A percentile compares a stretch with the other conserved stretches of the same genome.
These are phyloP conservation scores for Senna tora DNA, from an alignment of 306 rosid genomes.

Conservation along the genomic window DNA sequence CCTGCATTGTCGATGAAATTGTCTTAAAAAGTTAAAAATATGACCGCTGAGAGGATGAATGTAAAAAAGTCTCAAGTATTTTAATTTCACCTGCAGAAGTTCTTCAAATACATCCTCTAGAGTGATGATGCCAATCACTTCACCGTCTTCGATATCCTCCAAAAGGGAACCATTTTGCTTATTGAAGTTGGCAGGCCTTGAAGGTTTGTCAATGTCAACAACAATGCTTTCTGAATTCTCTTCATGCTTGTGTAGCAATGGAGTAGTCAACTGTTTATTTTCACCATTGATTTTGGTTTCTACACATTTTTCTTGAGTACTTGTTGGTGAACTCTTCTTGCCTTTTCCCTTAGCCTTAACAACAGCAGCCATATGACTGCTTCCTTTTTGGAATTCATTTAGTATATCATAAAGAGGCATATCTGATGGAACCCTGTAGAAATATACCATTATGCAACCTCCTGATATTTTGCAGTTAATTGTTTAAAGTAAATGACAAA, in stretches of 20 bases:
- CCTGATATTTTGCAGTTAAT: slow-evolving; percentile 26
- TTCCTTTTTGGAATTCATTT: slow-evolving; percentile 96
- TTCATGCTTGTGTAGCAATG: slow-evolving; percentile 64
- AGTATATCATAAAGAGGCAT: slow-evolving; percentile 97
- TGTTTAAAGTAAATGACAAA: slow-evolving; percentile 17
- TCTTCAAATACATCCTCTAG: slow-evolving; percentile 98
- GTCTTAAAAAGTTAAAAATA: slow-evolving; percentile 2
- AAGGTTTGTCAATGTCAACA: slow-evolving; percentile 70
- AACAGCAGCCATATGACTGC: slow-evolving; percentile 99
- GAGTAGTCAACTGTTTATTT: slow-evolving; percentile 64
- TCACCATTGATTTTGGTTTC: slow-evolving; percentile 38
- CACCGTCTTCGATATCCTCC: slow-evolving; percentile 85
- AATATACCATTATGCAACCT: slow-evolving; percentile 37
- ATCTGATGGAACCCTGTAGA: slow-evolving; percentile 90
- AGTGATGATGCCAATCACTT: slow-evolving; percentile 95
- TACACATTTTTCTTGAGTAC: slow-evolving; percentile 57
- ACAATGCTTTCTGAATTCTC: slow-evolving; percentile 50
- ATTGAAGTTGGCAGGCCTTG: slow-evolving; percentile 44
- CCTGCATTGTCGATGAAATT: slow-evolving; percentile 57
- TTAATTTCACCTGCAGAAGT: slow-evolving; percentile 77
- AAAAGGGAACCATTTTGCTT: slow-evolving; percentile 47
- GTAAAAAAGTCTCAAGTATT: slow-evolving; percentile 9
- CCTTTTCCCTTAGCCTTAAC: slow-evolving; percentile 70
- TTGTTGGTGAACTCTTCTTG: slow-evolving; percentile 45
- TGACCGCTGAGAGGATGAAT: background rate